Evolutionary conservation across 2,329 filamentous ascomycete genomes (phyloP).

Genomic region (Camillea tinctor): DNA sequence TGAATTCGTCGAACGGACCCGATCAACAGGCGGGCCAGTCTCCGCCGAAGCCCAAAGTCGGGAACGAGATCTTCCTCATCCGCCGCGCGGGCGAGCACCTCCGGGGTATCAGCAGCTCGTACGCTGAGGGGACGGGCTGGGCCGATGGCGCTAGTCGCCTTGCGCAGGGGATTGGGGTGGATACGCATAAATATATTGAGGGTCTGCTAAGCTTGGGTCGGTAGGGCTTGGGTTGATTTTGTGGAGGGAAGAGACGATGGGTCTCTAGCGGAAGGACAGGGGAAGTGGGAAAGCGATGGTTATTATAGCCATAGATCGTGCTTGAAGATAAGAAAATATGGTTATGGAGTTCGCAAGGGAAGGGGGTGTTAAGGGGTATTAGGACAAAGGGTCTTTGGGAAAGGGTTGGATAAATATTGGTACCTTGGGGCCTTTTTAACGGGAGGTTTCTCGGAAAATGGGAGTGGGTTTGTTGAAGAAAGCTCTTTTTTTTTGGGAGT

Average conservation of each 20-base stretch:
- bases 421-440: too few species aligned
- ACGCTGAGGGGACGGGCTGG: constrained; percentile 43
- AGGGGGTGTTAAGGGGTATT: too few species aligned
- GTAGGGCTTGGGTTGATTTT: constrained; percentile 3
- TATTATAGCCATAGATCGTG: too few species aligned
- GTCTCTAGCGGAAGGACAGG: too few species aligned
- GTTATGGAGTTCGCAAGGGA: too few species aligned
- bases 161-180: constrained; percentile 72
- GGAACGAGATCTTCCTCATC: constrained; percentile 63
- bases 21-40: background rate
- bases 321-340: too few species aligned
- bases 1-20: constrained; percentile 1
- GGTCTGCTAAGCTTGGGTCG: constrained; percentile 60
- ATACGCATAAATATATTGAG: constrained; percentile 74
- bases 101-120: constrained; percentile 35
- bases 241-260: background rate
- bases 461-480: too few species aligned
- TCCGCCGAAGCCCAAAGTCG: constrained; percentile 25
- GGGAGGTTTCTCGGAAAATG: too few species aligned
- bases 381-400: too few species aligned
- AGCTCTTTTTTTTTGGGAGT: too few species aligned
- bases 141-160: constrained; percentile 58
- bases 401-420: too few species aligned
- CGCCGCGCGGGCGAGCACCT: constrained; percentile 58
- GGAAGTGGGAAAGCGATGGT: too few species aligned